Conservation (phyloP, 2,329 filamentous ascomycete genomes). For the Phialophora verrucosa region DNA sequence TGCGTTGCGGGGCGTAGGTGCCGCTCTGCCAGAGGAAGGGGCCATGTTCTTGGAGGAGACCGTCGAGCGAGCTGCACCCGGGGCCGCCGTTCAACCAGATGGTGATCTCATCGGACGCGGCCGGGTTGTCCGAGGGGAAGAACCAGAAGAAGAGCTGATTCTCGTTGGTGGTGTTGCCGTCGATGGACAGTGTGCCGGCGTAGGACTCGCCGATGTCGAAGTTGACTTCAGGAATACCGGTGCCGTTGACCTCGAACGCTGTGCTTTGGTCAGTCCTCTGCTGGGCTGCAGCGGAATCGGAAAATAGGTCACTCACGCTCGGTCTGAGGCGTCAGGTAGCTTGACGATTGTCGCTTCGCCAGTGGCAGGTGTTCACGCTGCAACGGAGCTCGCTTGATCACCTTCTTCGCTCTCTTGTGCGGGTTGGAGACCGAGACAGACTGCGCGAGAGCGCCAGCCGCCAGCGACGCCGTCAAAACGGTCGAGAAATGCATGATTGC, state of each 20-base stretch:
- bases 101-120: constrained; percentile 56
- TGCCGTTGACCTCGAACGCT: constrained; percentile 70
- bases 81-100: constrained; percentile 63
- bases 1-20: constrained; percentile 64
- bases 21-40: constrained; percentile 71
- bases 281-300: background rate
- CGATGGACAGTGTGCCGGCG: constrained; percentile 60
- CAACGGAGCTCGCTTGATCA: constrained; percentile 18
- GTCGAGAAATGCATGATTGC: constrained; percentile 23
- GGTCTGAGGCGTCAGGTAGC: constrained; percentile 32
- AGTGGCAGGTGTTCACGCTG: constrained; percentile 8
- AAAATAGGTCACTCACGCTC: constrained; percentile 28
- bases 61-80: constrained; percentile 66
- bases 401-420: constrained; percentile 28
- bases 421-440: constrained; percentile 26
- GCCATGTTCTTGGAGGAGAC: constrained; percentile 68
- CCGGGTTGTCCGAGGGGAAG: constrained; percentile 58
- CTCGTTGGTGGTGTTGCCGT: constrained; percentile 46
- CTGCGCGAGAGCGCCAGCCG: constrained; percentile 24
- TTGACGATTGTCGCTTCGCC: constrained; percentile 28
- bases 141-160: constrained; percentile 54
- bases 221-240: constrained; percentile 68
- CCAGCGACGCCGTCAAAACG: constrained; percentile 27
- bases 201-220: constrained; percentile 68
- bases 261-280: constrained; percentile 21